Base-by-base conservation (phyloP, 2,329 filamentous ascomycete species). In the Colletotrichum sp. region DNA sequence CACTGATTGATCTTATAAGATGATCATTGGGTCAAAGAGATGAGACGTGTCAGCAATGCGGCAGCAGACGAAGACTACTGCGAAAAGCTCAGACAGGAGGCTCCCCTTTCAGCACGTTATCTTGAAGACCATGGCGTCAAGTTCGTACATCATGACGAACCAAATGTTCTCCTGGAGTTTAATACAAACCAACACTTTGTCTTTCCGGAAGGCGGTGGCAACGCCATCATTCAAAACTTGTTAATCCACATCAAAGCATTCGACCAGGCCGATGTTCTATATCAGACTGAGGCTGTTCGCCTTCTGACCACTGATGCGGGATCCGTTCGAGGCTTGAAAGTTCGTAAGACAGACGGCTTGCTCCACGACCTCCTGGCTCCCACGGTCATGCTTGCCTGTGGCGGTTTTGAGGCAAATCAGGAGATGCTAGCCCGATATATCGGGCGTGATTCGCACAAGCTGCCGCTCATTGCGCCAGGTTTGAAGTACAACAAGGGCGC, bases 1-100 rank as follows among this genome's bases (percentile, higher is more conserved):
- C 0, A 8, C 44, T 52, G 12, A 52, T 52, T 52, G 6, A 0
- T 1, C 1, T 1, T 52, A 1, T 22, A 4, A 52, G 44, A 52
- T 52, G 44, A 52, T 22, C 44, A 22, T 22, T 52, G 44, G 44
- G 44, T 52, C 2, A 13, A 22, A 10, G 44, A 22, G 44, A 52
- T 52, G 44, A 52, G 44, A 52, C 44, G 44, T 52, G 44, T 22
- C n/a, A 52, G 44, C n/a, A 22, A 22, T 1, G 44, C 10, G 10
- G 44, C 44, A 22, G 44, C 6, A 52, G 44, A 52, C 1, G 44
- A 52, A 52, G 44, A 52, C 1, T 52, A 52, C 44, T 52, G 44
- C 2, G 44, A 52, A 22, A 52, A 52, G 44, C 44, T 52, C n/a
- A 52, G 10, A 52, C 10, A 52, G n/a, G n/a, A 52, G n/a, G 44